phyloP scores from a whole-genome alignment of 768 basidiomycete genomes.

The Paxillus involutus region DNA sequence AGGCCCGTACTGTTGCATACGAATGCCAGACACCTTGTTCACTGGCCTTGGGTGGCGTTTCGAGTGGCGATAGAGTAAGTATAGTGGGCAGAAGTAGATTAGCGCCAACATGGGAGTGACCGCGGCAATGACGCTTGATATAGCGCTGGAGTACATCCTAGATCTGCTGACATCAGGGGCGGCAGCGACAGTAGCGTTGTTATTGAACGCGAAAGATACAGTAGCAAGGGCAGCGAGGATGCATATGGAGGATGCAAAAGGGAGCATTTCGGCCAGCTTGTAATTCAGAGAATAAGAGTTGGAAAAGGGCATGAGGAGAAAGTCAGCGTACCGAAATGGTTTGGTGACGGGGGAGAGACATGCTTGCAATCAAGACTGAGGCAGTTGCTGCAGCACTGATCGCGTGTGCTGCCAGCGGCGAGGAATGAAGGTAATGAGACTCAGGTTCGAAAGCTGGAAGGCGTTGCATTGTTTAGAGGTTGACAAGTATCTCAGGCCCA shows the following conservation, averaged over 20 bases:
- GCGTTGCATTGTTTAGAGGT: slow-evolving; percentile 30
- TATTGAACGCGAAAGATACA: slow-evolving; percentile 31
- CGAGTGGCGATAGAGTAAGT: slow-evolving; percentile 48
- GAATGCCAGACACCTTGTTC: slow-evolving; percentile 49
- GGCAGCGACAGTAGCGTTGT: slow-evolving; percentile 7
- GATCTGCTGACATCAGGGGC: slow-evolving; percentile 25
- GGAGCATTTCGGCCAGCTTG: slow-evolving; percentile 38
- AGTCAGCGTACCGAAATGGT: slow-evolving; percentile 29
- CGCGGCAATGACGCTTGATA: slow-evolving; percentile 35
- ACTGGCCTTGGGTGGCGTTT: slow-evolving; percentile 45
- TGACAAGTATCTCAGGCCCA: slow-evolving; percentile 20
- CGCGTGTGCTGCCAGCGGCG: slow-evolving; percentile 28
- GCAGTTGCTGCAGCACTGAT: slow-evolving; percentile 32
- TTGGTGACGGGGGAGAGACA: slow-evolving; percentile 28
- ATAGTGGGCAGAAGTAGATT: slow-evolving; percentile 51
- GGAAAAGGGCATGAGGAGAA: slow-evolving; percentile 11
- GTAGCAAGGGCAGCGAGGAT: slow-evolving; percentile 34
- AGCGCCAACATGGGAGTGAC: slow-evolving; percentile 36
- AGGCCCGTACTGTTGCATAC: slow-evolving; percentile 51
- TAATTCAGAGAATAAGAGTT: slow-evolving; percentile 12
- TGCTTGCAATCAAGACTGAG: slow-evolving; percentile 29
- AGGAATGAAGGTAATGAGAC: slow-evolving; percentile 18
- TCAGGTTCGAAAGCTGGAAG: slow-evolving; percentile 31
- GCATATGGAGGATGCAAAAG: slow-evolving; percentile 34
- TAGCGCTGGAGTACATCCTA: slow-evolving; percentile 35